Conservation (phyloP, 2,329 filamentous ascomycete genomes). For the Mycogone perniciosa region DNA sequence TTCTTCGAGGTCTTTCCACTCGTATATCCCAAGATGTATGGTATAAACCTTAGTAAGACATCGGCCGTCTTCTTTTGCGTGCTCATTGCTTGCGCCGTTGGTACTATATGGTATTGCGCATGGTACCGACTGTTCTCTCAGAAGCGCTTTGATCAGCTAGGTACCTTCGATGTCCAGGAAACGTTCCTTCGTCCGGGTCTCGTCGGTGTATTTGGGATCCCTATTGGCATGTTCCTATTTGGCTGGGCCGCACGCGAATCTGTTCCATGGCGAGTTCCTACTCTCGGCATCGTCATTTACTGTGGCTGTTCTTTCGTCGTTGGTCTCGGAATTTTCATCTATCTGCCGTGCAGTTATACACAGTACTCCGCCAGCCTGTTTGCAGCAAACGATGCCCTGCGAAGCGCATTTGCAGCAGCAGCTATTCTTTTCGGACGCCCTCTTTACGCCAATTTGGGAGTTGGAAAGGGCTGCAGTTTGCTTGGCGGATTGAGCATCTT, state of each 20-base stretch:
- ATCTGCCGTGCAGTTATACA: slow-evolving; percentile 27
- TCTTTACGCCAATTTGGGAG: neutral
- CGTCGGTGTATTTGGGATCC: neutral
- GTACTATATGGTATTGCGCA: neutral
- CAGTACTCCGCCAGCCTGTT: slow-evolving; percentile 1
- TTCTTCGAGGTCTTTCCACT: neutral
- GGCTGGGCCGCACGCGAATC: neutral
- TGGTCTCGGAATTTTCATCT: slow-evolving; percentile 39
- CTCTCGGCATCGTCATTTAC: neutral
- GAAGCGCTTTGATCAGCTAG: neutral
- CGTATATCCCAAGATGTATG: neutral
- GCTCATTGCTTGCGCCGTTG: neutral
- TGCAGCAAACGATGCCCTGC: neutral
- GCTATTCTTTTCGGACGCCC: neutral
- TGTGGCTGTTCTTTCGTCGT: neutral
- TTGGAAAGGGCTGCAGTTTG: neutral
- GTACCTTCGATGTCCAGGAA: neutral
- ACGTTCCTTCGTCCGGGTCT: neutral
- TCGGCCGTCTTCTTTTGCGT: neutral
- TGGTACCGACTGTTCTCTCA: neutral
- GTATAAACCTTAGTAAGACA: neutral
- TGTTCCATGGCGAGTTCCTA: neutral
- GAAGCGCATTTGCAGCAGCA: slow-evolving; percentile 2
- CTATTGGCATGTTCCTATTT: neutral
- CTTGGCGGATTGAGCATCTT: neutral